These are phyloP conservation scores for Eruca vesicaria DNA, from an alignment of 441 rosid genomes.

Conservation along the genomic window DNA sequence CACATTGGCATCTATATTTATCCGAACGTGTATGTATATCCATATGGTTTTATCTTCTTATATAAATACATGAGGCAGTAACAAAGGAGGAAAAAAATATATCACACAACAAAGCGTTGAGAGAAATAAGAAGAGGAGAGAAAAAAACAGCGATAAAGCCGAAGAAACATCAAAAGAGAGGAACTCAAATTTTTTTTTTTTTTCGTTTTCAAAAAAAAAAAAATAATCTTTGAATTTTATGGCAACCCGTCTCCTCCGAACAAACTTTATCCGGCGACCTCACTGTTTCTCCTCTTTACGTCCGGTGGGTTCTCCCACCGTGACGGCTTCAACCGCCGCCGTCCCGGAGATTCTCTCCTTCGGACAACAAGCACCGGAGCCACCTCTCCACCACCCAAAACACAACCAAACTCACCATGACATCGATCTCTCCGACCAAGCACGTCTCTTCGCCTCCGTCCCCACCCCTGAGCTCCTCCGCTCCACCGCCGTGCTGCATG, in stretches of 20 bases:
- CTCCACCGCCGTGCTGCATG: conserved; percentile 49
- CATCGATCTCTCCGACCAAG: conserved; percentile 54
- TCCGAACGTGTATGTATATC: conserved; percentile 4
- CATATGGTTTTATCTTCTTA: conserved; percentile 6
- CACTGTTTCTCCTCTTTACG: conserved; percentile 39
- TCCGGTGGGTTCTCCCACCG: conserved; percentile 38
- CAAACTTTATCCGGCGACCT: conserved; percentile 45
- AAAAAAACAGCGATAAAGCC: conserved; percentile 12
- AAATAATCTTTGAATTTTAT: conserved; percentile 28
- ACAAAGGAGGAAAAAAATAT: background rate
- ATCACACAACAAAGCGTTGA: conserved; percentile 21
- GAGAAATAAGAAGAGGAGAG: background rate
- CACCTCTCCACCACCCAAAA: conserved; percentile 27
- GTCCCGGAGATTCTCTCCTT: conserved; percentile 30
- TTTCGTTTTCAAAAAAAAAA: background rate
- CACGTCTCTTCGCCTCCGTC: conserved; percentile 49
- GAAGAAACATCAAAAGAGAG: conserved; percentile 13
- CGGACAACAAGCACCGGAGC: conserved; percentile 27
- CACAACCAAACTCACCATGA: conserved; percentile 3
- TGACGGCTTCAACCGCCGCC: conserved; percentile 35
- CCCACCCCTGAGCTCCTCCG: conserved; percentile 54
- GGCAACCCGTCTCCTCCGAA: conserved; percentile 53
- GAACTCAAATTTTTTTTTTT: background rate
- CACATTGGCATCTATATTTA: conserved; percentile 32
- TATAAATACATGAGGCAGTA: conserved; percentile 28